Evolutionary conservation across 768 basidiomycete species (phyloP), one percentile per base, ranked within the genome.

Genomic region (Tulasnella sp.): DNA sequence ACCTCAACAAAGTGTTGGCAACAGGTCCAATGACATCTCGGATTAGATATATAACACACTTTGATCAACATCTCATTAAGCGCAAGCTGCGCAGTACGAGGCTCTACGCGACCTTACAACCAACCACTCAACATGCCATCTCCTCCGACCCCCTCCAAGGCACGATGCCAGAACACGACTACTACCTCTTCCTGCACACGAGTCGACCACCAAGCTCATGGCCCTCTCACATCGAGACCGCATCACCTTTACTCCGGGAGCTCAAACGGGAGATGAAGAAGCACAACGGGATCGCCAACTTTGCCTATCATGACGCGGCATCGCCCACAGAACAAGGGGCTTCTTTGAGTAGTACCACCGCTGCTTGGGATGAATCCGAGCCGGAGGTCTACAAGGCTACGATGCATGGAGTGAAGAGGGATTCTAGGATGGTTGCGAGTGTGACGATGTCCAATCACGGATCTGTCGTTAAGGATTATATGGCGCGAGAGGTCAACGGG

Each of bases 181-280:
- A 56, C 11, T 57, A 64, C 45, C 62, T 68, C 49, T 53, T 67
- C 25, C 51, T 68, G 19, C 67, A 65, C 55, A 56, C 64, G 1
- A 34, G 54, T 0, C 63, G 61, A 2, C 49, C 51, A 3, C 45
- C 57, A 10, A 1, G 25, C 0, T 41, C 62, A 11, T 65, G 66
- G 61, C 68, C 68, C 1, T 60, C 64, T 8, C 64, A 65, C 27
- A 59, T 66, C 49, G 63, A 64, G 25, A 25, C 60, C 1, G 52
- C 38, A 0, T 67, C 66, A n/a, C 50, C 52, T 1, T 54, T 67
- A 0, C 61, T 63, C 30, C 19, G 45, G 21, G 17, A 59, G 2
- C 56, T 68, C 10, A 61, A 42, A 3, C 10, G 44, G 27, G 30
- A 49, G 52, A 34, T 48, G 12, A 54, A 30, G 29, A 25, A 34